Evolutionary conservation across 2,329 filamentous ascomycete species (phyloP).

Genomic region (Fusarium oxysporum): DNA sequence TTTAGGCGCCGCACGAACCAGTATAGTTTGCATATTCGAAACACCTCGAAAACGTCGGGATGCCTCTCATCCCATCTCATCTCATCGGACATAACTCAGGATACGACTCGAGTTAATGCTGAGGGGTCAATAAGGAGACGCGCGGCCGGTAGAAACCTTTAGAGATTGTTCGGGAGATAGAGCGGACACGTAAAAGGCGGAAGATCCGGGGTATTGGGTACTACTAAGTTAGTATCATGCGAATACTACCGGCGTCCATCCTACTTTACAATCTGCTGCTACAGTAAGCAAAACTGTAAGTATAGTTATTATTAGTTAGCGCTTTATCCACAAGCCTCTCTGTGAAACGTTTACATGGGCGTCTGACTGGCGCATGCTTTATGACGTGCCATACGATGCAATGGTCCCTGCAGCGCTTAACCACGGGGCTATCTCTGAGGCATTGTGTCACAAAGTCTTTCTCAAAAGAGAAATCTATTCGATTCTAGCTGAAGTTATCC

Average conservation of each 20-base stretch:
- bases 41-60: slow-evolving; percentile 9
- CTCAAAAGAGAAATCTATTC: neutral
- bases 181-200: neutral
- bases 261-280: neutral
- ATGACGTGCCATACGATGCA: slow-evolving; percentile 7
- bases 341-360: neutral
- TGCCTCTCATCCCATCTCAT: neutral
- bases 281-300: neutral
- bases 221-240: neutral
- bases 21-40: slow-evolving; percentile 15
- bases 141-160: slow-evolving; percentile 12
- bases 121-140: slow-evolving; percentile 5
- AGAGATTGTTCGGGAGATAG: neutral
- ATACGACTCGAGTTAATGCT: neutral
- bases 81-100: neutral
- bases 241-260: neutral
- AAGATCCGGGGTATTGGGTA: neutral
- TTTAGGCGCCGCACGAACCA: slow-evolving; percentile 8
- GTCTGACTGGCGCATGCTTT: neutral
- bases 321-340: neutral
- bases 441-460: neutral
- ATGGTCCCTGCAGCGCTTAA: slow-evolving; percentile 9
- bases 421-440: neutral
- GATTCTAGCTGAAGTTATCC: neutral
- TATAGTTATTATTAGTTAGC: neutral